Evolutionary conservation across 78 protist species (phyloP).

Genomic region (Planoprotostelium fungivorum): DNA sequence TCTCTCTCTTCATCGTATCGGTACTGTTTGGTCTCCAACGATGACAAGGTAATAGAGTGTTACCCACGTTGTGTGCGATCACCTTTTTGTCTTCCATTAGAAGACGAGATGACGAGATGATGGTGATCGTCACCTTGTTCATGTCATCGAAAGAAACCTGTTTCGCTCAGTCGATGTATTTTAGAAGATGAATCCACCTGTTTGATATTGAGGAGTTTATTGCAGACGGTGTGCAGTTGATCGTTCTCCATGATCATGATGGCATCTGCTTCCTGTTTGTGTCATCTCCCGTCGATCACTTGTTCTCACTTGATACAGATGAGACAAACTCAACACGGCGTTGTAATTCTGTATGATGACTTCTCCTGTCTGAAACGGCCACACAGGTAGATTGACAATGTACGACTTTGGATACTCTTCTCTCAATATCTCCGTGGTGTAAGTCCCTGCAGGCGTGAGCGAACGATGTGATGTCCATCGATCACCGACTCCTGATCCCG

Average conservation of each 20-base stretch:
- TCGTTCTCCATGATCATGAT: slow-evolving; percentile 23
- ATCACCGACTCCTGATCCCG: slow-evolving; percentile 63
- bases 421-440: slow-evolving; percentile 12
- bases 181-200: background rate
- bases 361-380: slow-evolving; percentile 56
- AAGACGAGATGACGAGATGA: background rate
- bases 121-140: slow-evolving; percentile 14
- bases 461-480: background rate
- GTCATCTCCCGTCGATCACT: background rate
- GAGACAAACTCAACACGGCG: slow-evolving; percentile 23
- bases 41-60: background rate
- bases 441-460: background rate
- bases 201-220: background rate
- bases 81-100: background rate
- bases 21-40: background rate
- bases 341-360: slow-evolving; percentile 59
- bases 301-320: background rate
- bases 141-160: slow-evolving; percentile 15
- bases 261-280: slow-evolving; percentile 17
- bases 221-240: slow-evolving; percentile 3
- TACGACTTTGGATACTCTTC: slow-evolving; percentile 3
- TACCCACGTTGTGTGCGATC: background rate
- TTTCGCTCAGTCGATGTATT: background rate
- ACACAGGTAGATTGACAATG: slow-evolving; percentile 22
- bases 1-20: background rate